phyloP scores from a whole-genome alignment of 495 filamentous ascomycete species.

The Xylaria venustula region DNA sequence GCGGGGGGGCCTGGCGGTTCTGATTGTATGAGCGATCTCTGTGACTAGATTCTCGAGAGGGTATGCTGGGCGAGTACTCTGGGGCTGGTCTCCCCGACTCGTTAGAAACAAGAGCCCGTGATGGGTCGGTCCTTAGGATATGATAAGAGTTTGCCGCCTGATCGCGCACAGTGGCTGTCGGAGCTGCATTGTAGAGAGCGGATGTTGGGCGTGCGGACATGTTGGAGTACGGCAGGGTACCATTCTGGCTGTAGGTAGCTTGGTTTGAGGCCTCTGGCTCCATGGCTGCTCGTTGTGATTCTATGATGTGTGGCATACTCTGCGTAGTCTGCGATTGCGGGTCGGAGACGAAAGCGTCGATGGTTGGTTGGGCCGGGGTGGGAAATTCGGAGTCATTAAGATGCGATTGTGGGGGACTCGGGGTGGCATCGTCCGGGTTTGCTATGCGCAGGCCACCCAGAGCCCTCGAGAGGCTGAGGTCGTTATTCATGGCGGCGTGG shows the following conservation, averaged over 20 bases:
- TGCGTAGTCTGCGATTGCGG: constrained; percentile 19
- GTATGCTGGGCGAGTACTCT: constrained; percentile 61
- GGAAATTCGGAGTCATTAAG: constrained; percentile 29
- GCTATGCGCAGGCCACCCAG: constrained; percentile 95
- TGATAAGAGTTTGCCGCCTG: constrained; percentile 45
- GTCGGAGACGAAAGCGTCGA: constrained; percentile 15
- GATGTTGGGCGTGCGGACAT: constrained; percentile 53
- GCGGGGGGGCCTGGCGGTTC: constrained; percentile 42
- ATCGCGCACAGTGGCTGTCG: constrained; percentile 31
- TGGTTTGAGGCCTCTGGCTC: constrained; percentile 15
- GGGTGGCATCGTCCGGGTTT: constrained; percentile 84
- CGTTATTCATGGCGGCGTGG: constrained; percentile 70
- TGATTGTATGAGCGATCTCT: constrained; percentile 66
- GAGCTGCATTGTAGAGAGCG: constrained; percentile 46
- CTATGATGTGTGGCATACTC: constrained; percentile 32
- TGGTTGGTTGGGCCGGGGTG: constrained; percentile 14
- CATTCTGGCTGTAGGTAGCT: constrained; percentile 25
- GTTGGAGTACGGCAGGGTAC: constrained; percentile 23
- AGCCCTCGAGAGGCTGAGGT: constrained; percentile 87
- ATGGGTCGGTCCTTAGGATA: constrained; percentile 62
- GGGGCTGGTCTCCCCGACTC: constrained; percentile 55
- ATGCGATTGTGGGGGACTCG: constrained; percentile 51
- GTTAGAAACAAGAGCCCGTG: constrained; percentile 59
- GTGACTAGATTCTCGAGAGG: constrained; percentile 67
- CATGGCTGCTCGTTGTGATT: constrained; percentile 19